Base-by-base conservation (phyloP, 2,329 filamentous ascomycete species). In the Orbilia blumenaviensis region DNA sequence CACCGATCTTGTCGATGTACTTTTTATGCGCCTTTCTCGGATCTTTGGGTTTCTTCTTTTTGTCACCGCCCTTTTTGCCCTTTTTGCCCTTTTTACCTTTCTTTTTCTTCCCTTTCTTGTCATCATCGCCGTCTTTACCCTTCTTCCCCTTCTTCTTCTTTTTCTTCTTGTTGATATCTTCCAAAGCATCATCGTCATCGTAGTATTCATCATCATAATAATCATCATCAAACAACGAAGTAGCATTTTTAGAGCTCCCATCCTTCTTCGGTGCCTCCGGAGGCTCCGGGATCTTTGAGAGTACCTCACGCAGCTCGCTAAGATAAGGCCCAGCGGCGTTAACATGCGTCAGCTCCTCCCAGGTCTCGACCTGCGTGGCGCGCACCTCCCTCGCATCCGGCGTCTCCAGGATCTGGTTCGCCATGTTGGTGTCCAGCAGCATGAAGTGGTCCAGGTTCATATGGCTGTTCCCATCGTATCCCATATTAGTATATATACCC, bases 401-500 rank as follows among this genome's bases (percentile, higher is more conserved):
- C 64, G 54, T 79, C 44, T 27, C 79, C 69, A 32, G 80, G 77
- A 63, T 67, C 52, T 64, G 66, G 52, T 71, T 79, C 56, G 29
- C 67, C 42, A 5, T 88, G 42, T 91, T 86, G 69, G 89, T 92
- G 82, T 98, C 94, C 80, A 97, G 92, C 14, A 99, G 84, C 81
- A 98, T 88, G 83, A 99, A 99, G 82, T 99, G 95, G 80, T 99
- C 95, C 78, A 97, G 92, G 81, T 99, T 99, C 95, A 99, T 98
- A 82, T 99, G 95, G n/a, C 67, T 72, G 27, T n/a, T 12, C 23
- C n/a, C n/a, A n/a, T n/a, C n/a, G n/a, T n/a, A 32, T 14, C 34
- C 5, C 10, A 34, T 18, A 52, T 58, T 23, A 66, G 63, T n/a
- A 16, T n/a, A 9, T 42, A 16, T n/a, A 9, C 25, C 23, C 58